Conservation (phyloP, 495 filamentous ascomycete genomes). For the Astrocystis sublimbata region DNA sequence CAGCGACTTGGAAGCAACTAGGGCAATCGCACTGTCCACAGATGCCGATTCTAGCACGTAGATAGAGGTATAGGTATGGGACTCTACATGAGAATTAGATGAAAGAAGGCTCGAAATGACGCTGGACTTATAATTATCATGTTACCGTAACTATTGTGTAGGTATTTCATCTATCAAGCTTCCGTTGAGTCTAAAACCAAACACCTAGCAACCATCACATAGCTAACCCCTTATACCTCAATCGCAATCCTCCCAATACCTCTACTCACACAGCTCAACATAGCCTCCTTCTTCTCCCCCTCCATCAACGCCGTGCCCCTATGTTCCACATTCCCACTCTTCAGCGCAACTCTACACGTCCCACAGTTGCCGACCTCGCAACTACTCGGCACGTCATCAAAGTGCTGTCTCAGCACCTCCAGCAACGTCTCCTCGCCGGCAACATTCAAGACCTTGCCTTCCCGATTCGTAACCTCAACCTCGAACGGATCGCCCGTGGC, state of each 20-base stretch:
- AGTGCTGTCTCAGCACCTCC: conserved; percentile 41
- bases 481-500: conserved; percentile 58
- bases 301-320: conserved; percentile 50
- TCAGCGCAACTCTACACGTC: conserved; percentile 54
- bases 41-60: background rate
- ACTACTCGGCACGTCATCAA: conserved; percentile 48
- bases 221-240: conserved; percentile 38
- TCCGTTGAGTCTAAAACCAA: too few species aligned
- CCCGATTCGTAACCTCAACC: conserved; percentile 43
- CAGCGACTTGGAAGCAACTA: conserved; percentile 4
- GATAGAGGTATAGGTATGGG: background rate
- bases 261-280: conserved; percentile 53
- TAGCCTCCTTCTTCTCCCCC: conserved; percentile 43
- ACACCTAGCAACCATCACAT: too few species aligned
- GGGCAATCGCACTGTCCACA: background rate
- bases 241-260: conserved; percentile 48
- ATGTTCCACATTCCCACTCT: conserved; percentile 54
- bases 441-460: conserved; percentile 33
- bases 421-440: conserved; percentile 47
- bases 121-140: too few species aligned
- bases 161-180: background rate
- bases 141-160: background rate
- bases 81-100: too few species aligned
- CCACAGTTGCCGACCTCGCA: conserved; percentile 63
- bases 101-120: too few species aligned